Evolutionary conservation across 768 basidiomycete genomes (phyloP), one percentile per base, ranked within the genome.

Genomic region (Lactifluus volemus): DNA sequence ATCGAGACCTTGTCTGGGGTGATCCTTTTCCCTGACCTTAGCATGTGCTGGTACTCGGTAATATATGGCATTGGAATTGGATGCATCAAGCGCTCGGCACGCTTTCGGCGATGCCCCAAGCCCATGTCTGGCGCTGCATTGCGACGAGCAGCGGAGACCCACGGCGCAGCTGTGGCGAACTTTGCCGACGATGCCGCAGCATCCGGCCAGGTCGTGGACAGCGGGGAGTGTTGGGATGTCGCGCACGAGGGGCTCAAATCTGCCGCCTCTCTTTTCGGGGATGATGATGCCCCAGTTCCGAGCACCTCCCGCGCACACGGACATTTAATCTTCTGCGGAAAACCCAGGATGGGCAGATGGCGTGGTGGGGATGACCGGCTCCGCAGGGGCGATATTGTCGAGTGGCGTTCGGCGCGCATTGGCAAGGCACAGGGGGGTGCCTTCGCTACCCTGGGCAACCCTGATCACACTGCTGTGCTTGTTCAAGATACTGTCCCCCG

Each of bases 171-270:
- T 1, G 71, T 83, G 42, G 80, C 78, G 0, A 68, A 69, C 21
- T 83, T 76, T 65, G 82, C 79, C 15, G 77, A 79, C 65, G 68
- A 71, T 29, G 82, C 76, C 63, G 73, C 73, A 42, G 76, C 70
- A 4, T 70, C 74, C 1, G 77, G 78, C 5, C 63, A 71, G 58
- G 76, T 73, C 53, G 78, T 81, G 59, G 80, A 72, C n/a, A 76
- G 76, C 29, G 80, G 81, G 38, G 81, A 81, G 64, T 82, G 81
- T 68, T 84, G 82, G 82, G 81, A 82, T 71, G 67, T 84, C 36
- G 81, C 82, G 14, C 71, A 73, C 64, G 76, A 81, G 69, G 81
- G 74, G 34, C 72, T 84, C 58, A 73, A 74, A 56, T 72, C 74
- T 49, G 76, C 78, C 63, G 68, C 72, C 4, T 70, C 74, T 19